Conservation (phyloP, 371 early-diverging fungal species). For the Basidiobolus meristosporus region DNA sequence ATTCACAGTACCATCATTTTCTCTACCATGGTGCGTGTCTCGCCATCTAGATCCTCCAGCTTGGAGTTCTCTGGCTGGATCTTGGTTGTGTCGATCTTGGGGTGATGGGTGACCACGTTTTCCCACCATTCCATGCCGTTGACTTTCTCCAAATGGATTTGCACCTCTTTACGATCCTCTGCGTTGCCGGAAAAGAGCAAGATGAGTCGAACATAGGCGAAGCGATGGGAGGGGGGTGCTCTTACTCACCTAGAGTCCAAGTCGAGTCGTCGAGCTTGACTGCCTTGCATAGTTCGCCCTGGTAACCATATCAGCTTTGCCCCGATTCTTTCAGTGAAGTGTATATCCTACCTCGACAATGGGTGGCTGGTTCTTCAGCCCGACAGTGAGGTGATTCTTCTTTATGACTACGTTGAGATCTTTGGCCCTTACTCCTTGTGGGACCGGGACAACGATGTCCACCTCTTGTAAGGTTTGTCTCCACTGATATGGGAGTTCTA, state of each 20-base stretch:
- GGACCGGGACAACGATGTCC: slow-evolving; percentile 51
- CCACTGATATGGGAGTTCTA: slow-evolving; percentile 59
- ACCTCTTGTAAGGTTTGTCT: slow-evolving; percentile 75
- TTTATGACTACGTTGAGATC: slow-evolving; percentile 50
- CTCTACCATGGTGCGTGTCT: slow-evolving; percentile 76
- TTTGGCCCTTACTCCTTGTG: slow-evolving; percentile 48
- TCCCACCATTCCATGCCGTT: slow-evolving; percentile 85
- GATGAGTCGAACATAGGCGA: background rate
- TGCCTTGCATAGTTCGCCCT: slow-evolving; percentile 54
- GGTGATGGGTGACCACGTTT: slow-evolving; percentile 59
- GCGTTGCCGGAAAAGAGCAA: background rate
- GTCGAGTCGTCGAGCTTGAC: slow-evolving; percentile 67
- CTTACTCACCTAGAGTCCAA: slow-evolving; percentile 51
- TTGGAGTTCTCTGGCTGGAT: slow-evolving; percentile 83
- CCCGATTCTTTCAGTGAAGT: background rate
- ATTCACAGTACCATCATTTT: slow-evolving; percentile 43
- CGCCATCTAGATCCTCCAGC: slow-evolving; percentile 73
- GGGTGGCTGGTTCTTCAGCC: slow-evolving; percentile 52
- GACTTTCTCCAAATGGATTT: slow-evolving; percentile 66
- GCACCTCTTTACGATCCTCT: slow-evolving; percentile 46
- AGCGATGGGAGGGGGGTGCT: background rate
- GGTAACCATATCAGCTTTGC: background rate
- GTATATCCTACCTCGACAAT: slow-evolving; percentile 39
- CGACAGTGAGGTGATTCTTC: slow-evolving; percentile 42
- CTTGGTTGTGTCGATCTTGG: slow-evolving; percentile 73